Base-by-base conservation (phyloP, 768 basidiomycete genomes). In the Boletales sp. region DNA sequence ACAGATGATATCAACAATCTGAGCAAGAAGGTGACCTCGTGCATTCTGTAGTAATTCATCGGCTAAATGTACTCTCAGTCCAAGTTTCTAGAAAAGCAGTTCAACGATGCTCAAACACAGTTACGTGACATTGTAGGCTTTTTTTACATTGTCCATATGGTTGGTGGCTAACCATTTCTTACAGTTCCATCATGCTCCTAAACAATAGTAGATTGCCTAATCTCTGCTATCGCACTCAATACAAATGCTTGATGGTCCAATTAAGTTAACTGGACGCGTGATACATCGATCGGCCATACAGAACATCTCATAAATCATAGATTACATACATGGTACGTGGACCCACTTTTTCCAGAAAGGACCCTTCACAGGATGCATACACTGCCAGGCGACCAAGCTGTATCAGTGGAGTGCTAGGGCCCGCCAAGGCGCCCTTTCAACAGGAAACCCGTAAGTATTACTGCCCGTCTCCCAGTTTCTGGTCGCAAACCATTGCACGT, bases 31-130 rank as follows among this genome's bases (percentile, higher is more conserved):
- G 91, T 91, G 49, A 44, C 2, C n/a, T 38, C 11, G 18, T 13
- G 15, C 5, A 13, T 40, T 39, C 12, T 37, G 21, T 19, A 12
- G 19, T 4, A 17, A 19, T 34, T 18, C 17, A 36, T 42, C 33
- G 19, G 32, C 44, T 50, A 30, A 19, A 0, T 41, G 18, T 13
- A 32, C n/a, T 38, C 36, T 25, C 51, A 94, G 91, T 77, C 83
- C 21, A 94, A 94, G 70, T 95, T 87, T 66, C 77, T 96, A 3
- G 94, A 96, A 69, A 95, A 95, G 61, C 92, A 95, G 63, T 90
- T 87, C 64, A 88, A 86, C 48, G 92, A 94, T 57, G 91, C 94
- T 2, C 90, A 94, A 70, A 73, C 74, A 18, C 93, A 94, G 63
- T 72, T 95, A 45, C 82, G 86, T 39, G 90, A 93, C 64, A 92